phyloP scores from a whole-genome alignment of 2,329 filamentous ascomycete genomes.

The Botrytis elliptica region DNA sequence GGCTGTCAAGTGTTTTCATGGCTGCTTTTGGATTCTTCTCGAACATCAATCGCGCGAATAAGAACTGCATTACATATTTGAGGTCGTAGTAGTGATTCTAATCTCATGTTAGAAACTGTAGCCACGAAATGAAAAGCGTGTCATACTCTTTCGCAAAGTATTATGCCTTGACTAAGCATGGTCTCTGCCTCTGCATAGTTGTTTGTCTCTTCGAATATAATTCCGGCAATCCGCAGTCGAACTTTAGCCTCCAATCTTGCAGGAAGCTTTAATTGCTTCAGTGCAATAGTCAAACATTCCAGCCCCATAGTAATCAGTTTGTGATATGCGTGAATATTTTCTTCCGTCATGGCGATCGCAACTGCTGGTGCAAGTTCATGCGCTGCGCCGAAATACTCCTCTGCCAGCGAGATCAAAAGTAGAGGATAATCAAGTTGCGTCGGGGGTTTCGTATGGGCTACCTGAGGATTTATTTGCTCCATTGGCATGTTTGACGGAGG shows the following conservation, averaged over 20 bases:
- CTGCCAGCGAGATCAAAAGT: slow-evolving; percentile 67
- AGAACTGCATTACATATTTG: slow-evolving; percentile 75
- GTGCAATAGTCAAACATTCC: slow-evolving; percentile 67
- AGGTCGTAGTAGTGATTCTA: slow-evolving; percentile 61
- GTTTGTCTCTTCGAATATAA: slow-evolving; percentile 72
- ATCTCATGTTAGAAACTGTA: not conserved
- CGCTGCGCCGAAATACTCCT: slow-evolving; percentile 72
- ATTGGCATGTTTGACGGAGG: slow-evolving; percentile 18
- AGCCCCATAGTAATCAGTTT: slow-evolving; percentile 70
- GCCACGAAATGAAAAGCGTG: not conserved
- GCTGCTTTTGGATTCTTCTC: slow-evolving; percentile 71
- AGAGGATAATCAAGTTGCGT: slow-evolving; percentile 29
- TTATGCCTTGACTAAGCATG: slow-evolving; percentile 67
- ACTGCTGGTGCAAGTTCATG: slow-evolving; percentile 53
- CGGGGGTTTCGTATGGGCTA: slow-evolving; percentile 15
- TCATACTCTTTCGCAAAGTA: slow-evolving; percentile 63
- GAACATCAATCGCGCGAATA: slow-evolving; percentile 68
- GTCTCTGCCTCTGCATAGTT: slow-evolving; percentile 73
- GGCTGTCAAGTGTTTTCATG: slow-evolving; percentile 67
- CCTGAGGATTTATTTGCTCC: slow-evolving; percentile 18
- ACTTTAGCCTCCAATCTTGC: slow-evolving; percentile 69
- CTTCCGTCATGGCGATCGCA: slow-evolving; percentile 49
- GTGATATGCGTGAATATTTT: slow-evolving; percentile 64
- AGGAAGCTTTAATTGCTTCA: slow-evolving; percentile 59
- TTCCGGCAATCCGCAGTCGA: slow-evolving; percentile 67